Evolutionary conservation across 306 rosid genomes (phyloP).

Genomic region (Trichosanthes truncata): DNA sequence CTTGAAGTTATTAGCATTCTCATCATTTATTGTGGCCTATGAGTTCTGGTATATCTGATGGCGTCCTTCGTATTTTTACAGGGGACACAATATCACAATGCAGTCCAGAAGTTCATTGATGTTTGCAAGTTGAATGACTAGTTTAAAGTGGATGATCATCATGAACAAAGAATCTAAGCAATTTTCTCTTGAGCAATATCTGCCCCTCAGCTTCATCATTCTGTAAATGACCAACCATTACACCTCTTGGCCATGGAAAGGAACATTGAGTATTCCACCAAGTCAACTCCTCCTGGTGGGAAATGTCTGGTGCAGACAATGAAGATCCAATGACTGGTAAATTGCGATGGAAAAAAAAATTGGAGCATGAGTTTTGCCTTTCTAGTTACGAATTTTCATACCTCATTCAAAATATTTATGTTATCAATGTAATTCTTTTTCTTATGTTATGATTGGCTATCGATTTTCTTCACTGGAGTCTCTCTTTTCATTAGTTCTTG

Average conservation of each 20-base stretch:
- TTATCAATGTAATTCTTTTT: background rate
- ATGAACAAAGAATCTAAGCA: background rate
- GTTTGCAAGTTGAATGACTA: slow-evolving; percentile 57
- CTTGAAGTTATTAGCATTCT: background rate
- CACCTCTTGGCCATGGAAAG: background rate
- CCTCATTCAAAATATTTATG: background rate
- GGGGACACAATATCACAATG: slow-evolving; percentile 70
- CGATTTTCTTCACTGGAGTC: background rate
- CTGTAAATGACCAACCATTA: background rate
- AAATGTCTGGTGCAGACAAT: background rate
- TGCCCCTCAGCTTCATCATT: background rate
- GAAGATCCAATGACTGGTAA: background rate
- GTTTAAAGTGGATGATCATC: slow-evolving; percentile 19
- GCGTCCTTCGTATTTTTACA: slow-evolving; percentile 12
- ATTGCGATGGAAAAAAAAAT: background rate
- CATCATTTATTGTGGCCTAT: background rate
- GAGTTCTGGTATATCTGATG: background rate
- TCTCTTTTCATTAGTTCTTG: background rate
- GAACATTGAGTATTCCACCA: background rate
- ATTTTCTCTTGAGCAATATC: background rate
- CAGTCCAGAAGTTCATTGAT: slow-evolving; percentile 58
- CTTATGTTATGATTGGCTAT: background rate
- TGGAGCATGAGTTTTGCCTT: background rate
- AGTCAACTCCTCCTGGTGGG: background rate
- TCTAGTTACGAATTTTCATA: background rate